These are phyloP conservation scores for Vaccinium darrowii DNA, from an alignment of 148 eudicot species.

Conservation along the genomic window DNA sequence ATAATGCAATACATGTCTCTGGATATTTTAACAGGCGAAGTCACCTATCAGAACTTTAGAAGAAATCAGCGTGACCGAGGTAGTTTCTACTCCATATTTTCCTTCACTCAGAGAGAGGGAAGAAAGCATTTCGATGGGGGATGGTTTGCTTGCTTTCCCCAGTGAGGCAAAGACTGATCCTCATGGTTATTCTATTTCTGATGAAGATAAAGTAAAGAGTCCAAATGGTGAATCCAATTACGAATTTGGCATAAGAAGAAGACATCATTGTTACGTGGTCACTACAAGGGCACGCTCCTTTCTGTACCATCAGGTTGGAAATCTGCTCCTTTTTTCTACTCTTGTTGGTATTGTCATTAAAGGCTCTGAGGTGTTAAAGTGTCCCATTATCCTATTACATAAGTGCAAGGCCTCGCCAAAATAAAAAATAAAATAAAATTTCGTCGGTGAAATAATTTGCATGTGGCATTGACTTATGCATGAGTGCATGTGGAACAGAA, in stretches of 20 bases:
- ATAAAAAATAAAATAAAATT: neutral
- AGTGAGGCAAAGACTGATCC: constrained; percentile 17
- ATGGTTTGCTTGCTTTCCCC: constrained; percentile 21
- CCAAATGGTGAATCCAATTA: constrained; percentile 31
- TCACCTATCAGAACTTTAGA: constrained; percentile 82
- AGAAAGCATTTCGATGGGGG: constrained; percentile 19
- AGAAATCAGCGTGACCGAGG: constrained; percentile 69
- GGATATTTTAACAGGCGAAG: constrained; percentile 61
- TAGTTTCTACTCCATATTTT: constrained; percentile 60
- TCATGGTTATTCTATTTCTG: constrained; percentile 12
- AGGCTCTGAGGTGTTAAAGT: neutral
- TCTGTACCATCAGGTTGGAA: constrained; percentile 90
- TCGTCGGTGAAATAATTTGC: neutral
- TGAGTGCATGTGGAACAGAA: neutral
- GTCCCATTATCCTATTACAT: neutral
- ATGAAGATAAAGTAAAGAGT: constrained; percentile 18
- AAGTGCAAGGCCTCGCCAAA: neutral
- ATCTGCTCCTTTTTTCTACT: constrained; percentile 11
- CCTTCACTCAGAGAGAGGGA: constrained; percentile 44
- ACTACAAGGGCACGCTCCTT: constrained; percentile 87
- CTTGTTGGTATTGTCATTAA: neutral
- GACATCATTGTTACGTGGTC: constrained; percentile 75
- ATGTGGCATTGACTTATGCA: neutral
- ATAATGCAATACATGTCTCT: neutral
- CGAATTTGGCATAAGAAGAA: constrained; percentile 64